Conservation (phyloP, 257 asterid species). For the Lycium barbarum region DNA sequence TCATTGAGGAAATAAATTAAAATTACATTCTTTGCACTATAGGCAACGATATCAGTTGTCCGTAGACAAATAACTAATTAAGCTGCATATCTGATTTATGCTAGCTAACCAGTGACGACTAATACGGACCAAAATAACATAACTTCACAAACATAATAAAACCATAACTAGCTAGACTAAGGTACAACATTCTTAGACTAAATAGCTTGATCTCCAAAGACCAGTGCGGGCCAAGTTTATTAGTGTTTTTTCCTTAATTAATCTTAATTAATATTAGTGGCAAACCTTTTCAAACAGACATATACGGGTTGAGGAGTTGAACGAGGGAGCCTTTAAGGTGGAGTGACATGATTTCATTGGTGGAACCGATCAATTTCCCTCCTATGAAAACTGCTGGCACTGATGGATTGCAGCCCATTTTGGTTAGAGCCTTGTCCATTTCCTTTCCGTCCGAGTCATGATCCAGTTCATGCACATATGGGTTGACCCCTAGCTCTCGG, state of each 20-base stretch:
- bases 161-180: too few relatives aligned
- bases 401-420: constrained; percentile 62
- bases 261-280: not conserved
- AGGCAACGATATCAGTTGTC: not conserved
- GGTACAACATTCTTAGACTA: not conserved
- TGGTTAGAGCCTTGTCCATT: constrained; percentile 55
- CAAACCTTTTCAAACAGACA: not conserved
- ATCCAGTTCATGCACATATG: constrained; percentile 58
- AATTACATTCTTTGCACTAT: not conserved
- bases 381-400: constrained; percentile 68
- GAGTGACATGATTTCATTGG: constrained; percentile 83
- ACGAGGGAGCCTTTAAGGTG: constrained; percentile 72
- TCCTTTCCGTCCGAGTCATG: constrained; percentile 65
- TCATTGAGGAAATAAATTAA: not conserved
- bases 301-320: constrained; percentile 50
- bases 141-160: not conserved
- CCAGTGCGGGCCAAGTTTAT: not conserved
- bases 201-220: not conserved
- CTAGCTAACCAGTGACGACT: not conserved
- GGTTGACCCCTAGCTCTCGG: constrained; percentile 51
- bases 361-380: constrained; percentile 68
- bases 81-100: constrained; percentile 5
- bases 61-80: not conserved
- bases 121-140: not conserved
- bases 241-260: not conserved